Evolutionary conservation across 768 basidiomycete species (phyloP), one percentile per base, ranked within the genome.

Genomic region (Brasilioporus rufonigricans): DNA sequence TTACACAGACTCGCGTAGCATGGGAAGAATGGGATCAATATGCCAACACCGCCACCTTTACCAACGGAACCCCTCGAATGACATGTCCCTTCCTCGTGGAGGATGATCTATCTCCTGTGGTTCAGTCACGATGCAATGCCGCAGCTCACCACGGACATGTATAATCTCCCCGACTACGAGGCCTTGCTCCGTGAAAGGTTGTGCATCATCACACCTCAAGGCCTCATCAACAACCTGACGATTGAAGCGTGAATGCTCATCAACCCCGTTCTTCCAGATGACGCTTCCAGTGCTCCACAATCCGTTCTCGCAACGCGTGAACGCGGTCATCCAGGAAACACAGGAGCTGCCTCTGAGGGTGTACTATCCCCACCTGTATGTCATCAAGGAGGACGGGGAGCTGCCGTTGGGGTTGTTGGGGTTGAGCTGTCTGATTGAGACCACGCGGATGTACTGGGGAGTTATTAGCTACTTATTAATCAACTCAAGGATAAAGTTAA

Each of bases 51-150:
- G 4, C 77, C 97, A 5, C 95, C 96, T 24, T 82, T 94, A 53
- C 95, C 94, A 1, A 93, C 92, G n/a, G 96, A 98, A 72, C 81
- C 93, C 36, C 77, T 99, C 50, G 95, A 98, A 72, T 80, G 95
- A 47, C 94, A 98, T 64, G 97, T 54, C 77, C 98, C 52, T 98
- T 88, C 83, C 73, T 99, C 58, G 96, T 99, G 61, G 97, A 98
- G 71, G 96, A 98, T 70, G 91, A 91, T 1, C 97, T 98, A 72
- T 95, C 91, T 99, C 85, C 78, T 98, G 45, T 98, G 93, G 89
- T 84, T 99, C 46, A 97, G 97, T n/a, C 85, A 94, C 31, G 96
- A 98, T 69, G 93, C 97, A 9, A 93, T 98, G n/a, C 92, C 95
- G 11, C 90, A 95, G 66, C 83, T 98, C 45, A 76, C 98, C 56